A percentile compares a stretch with the other conserved stretches of the same genome.
Conservation (phyloP, 768 basidiomycete genomes). For the Krasilnikovozyma curviuscula region DNA sequence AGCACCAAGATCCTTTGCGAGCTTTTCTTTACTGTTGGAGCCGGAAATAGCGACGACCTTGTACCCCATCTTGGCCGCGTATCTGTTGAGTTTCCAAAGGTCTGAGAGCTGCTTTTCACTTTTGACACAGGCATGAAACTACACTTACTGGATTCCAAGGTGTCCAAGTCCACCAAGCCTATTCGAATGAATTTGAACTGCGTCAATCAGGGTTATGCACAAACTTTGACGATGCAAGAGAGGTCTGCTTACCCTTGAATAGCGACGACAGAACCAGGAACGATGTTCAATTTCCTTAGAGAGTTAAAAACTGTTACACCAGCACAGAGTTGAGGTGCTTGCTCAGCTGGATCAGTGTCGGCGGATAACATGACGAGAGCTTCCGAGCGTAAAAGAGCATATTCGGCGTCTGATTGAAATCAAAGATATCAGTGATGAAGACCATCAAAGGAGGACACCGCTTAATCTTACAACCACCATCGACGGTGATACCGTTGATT, state of each 20-base stretch:
- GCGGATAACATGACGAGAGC: slow-evolving; percentile 6
- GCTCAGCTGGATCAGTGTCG: slow-evolving; percentile 10
- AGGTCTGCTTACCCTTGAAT: slow-evolving; percentile 27
- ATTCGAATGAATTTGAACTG: background rate
- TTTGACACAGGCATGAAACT: no score
- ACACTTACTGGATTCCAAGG: slow-evolving; percentile 27
- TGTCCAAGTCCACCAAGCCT: slow-evolving; percentile 22
- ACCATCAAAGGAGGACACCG: no score
- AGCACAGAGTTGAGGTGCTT: slow-evolving; percentile 21
- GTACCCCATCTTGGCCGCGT: slow-evolving; percentile 27
- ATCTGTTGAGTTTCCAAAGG: no score
- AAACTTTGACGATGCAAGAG: no score
- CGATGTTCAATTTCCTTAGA: slow-evolving; percentile 17
- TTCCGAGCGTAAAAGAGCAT: slow-evolving; percentile 6
- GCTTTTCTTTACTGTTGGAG: slow-evolving; percentile 21
- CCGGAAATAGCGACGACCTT: slow-evolving; percentile 27
- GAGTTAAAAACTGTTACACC: slow-evolving; percentile 27
- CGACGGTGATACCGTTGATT: slow-evolving; percentile 16
- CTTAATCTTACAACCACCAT: background rate
- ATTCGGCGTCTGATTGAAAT: slow-evolving; percentile 6
- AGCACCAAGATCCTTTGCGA: slow-evolving; percentile 29
- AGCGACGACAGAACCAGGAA: slow-evolving; percentile 27
- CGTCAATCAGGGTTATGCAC: no score
- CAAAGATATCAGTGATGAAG: no score
- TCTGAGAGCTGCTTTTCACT: no score